phyloP scores from a whole-genome alignment of 169 alveolate species.

The Plasmodium gonderi region DNA sequence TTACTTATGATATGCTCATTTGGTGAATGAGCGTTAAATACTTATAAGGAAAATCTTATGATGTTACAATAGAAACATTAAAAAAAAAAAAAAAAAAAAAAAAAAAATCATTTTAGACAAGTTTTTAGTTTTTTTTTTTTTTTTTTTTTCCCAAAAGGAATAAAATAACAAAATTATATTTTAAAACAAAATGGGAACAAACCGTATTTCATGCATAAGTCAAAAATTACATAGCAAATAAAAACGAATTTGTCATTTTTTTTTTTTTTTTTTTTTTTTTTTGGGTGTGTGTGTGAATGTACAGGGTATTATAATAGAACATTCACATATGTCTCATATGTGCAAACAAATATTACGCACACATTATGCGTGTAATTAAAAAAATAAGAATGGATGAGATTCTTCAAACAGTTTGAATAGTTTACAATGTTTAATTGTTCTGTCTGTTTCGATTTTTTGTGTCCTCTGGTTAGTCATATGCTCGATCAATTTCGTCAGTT shows the following conservation, averaged over 20 bases:
- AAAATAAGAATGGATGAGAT: not conserved
- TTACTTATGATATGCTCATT: not conserved
- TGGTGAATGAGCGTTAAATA: not conserved
- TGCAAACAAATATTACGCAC: not conserved
- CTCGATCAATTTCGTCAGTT: not conserved
- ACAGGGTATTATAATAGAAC: not conserved
- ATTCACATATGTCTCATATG: not conserved
- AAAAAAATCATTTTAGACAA: slow-evolving; percentile 31
- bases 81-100: slow-evolving; percentile 24
- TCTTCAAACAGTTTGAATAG: not conserved
- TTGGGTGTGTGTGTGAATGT: too few species aligned
- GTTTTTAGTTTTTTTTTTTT: slow-evolving; percentile 1
- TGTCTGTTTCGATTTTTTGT: not conserved
- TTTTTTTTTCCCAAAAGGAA: not conserved
- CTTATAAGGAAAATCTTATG: not conserved
- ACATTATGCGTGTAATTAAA: not conserved
- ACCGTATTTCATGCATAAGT: not conserved
- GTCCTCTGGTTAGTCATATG: not conserved
- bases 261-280: not conserved
- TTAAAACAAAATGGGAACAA: not conserved
- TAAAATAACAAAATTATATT: not conserved
- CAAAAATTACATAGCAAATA: not conserved
- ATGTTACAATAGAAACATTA: not conserved
- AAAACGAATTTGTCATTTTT: not conserved
- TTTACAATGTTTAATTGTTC: not conserved